phyloP scores from a whole-genome alignment of 2,329 filamentous ascomycete species.

The Ilyonectria destructans region DNA sequence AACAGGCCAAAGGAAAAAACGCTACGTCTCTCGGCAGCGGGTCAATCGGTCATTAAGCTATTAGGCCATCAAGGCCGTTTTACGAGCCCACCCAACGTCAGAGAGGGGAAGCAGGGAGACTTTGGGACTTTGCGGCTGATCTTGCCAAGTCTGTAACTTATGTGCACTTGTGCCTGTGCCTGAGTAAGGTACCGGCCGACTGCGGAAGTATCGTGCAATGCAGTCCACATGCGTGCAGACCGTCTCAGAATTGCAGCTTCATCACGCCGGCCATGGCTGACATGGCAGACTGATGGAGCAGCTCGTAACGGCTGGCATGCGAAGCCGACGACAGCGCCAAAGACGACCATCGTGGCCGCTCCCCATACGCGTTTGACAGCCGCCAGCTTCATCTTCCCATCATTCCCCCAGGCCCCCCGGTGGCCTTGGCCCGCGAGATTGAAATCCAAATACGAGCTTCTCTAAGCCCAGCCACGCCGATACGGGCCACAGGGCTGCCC shows the following conservation, averaged over 20 bases:
- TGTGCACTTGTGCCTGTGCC: slow-evolving; percentile 20
- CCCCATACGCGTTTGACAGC: background rate
- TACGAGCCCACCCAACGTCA: slow-evolving; percentile 27
- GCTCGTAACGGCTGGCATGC: background rate
- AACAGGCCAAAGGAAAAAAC: slow-evolving; percentile 22
- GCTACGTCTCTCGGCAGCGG: slow-evolving; percentile 4
- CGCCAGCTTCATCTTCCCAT: slow-evolving; percentile 11
- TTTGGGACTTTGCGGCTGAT: slow-evolving; percentile 20
- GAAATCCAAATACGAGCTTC: slow-evolving; percentile 42
- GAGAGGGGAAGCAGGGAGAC: slow-evolving; percentile 15
- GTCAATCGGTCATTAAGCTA: slow-evolving; percentile 3
- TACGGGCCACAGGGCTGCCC: slow-evolving; percentile 31
- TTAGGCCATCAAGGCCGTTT: slow-evolving; percentile 24
- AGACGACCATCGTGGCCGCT: background rate
- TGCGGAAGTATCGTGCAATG: slow-evolving; percentile 8
- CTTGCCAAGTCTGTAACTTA: slow-evolving; percentile 13
- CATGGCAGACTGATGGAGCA: background rate
- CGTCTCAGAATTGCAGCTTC: slow-evolving; percentile 7
- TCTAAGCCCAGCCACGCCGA: slow-evolving; percentile 34
- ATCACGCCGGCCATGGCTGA: background rate
- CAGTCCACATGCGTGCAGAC: background rate
- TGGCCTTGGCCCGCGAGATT: slow-evolving; percentile 28
- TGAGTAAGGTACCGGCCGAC: slow-evolving; percentile 8
- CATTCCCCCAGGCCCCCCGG: slow-evolving; percentile 18
- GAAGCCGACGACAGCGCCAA: background rate